Conservation (phyloP, 1,284 basidiomycete genomes). For the Omphalotus olearius region DNA sequence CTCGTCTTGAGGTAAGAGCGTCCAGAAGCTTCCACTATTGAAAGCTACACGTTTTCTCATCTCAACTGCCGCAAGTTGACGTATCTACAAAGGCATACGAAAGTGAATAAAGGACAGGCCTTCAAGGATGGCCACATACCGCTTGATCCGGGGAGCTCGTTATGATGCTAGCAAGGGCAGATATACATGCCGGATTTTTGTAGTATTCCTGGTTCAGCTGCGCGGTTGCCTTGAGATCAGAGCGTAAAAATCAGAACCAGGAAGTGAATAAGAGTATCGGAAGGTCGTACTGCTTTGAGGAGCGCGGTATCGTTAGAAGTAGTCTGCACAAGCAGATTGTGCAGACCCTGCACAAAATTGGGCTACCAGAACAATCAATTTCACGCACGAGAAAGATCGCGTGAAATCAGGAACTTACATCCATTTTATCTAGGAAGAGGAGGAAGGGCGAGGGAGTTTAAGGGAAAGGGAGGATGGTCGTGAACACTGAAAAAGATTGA, state of each 20-base stretch:
- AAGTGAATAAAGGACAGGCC: slow-evolving; percentile 9
- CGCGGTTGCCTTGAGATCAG: slow-evolving; percentile 73
- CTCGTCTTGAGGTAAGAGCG: slow-evolving; percentile 63
- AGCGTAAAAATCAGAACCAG: slow-evolving; percentile 7
- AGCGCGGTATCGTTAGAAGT: slow-evolving; percentile 83
- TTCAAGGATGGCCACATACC: slow-evolving; percentile 37
- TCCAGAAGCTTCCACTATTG: slow-evolving; percentile 85
- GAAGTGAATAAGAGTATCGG: slow-evolving; percentile 20
- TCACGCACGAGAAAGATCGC: slow-evolving; percentile 1
- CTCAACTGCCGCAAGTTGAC: slow-evolving; percentile 98
- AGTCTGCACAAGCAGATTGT: slow-evolving; percentile 80
- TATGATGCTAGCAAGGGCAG: slow-evolving; percentile 87
- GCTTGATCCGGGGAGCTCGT: slow-evolving; percentile 77
- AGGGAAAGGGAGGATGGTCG: slow-evolving; percentile 3
- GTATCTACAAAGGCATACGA: slow-evolving; percentile 55
- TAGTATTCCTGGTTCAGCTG: slow-evolving; percentile 89
- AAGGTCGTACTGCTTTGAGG: slow-evolving; percentile 77
- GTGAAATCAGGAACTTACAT: slow-evolving; percentile 22
- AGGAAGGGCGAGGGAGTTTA: slow-evolving; percentile 13
- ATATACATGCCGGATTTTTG: slow-evolving; percentile 87
- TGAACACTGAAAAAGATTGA: slow-evolving; percentile 5
- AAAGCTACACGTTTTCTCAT: slow-evolving; percentile 87
- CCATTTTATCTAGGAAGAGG: slow-evolving; percentile 21
- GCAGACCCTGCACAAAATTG: slow-evolving; percentile 72
- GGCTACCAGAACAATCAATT: slow-evolving; percentile 36